Conservation (phyloP, 106 monocot genomes). For the Allium cepa region DNA sequence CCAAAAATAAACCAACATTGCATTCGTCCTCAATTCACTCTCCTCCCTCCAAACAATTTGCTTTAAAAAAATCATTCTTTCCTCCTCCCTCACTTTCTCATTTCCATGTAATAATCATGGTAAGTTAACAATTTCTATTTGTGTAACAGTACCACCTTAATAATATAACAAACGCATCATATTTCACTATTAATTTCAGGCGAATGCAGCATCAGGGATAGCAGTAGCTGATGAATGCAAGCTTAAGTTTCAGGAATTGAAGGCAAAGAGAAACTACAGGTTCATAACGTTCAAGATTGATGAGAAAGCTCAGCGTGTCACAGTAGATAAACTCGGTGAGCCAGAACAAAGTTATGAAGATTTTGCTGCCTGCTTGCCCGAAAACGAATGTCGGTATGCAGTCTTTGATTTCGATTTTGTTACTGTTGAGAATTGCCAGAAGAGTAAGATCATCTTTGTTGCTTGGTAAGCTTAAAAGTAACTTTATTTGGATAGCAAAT, state of each 20-base stretch:
- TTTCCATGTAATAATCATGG: neutral
- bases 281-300: slow-evolving; percentile 69
- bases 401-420: slow-evolving; percentile 10
- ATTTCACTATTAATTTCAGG: slow-evolving; percentile 14
- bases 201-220: slow-evolving; percentile 58
- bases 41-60: neutral
- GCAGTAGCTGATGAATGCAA: slow-evolving; percentile 51
- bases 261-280: slow-evolving; percentile 45
- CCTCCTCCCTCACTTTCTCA: neutral
- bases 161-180: neutral
- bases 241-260: slow-evolving; percentile 51
- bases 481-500: neutral
- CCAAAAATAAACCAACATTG: neutral
- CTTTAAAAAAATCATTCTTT: neutral
- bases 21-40: neutral
- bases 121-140: neutral
- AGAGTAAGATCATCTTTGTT: slow-evolving; percentile 11
- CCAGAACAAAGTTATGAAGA: slow-evolving; percentile 4
- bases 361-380: slow-evolving; percentile 5
- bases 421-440: slow-evolving; percentile 9
- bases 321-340: slow-evolving; percentile 25
- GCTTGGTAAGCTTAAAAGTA: neutral
- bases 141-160: neutral
- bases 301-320: slow-evolving; percentile 41
- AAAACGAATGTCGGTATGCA: slow-evolving; percentile 7